Evolutionary conservation across 495 filamentous ascomycete species (phyloP).

Genomic region (Penicillium malachiteum): DNA sequence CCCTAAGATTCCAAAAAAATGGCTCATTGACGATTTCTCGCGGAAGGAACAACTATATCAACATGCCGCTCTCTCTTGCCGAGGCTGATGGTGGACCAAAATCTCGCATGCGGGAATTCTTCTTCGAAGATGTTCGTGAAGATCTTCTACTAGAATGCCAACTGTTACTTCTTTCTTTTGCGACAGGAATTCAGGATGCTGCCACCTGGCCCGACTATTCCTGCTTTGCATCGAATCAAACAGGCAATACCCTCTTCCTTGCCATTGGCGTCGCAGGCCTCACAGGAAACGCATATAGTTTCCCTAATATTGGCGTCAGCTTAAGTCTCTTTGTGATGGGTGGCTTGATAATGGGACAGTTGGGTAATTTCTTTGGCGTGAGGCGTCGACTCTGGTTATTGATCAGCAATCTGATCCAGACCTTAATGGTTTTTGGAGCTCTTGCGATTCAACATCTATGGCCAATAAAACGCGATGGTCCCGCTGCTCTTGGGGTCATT

Average conservation of each 20-base stretch:
- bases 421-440: conserved; percentile 51
- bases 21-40: neutral
- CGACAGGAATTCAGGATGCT: conserved; percentile 56
- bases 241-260: conserved; percentile 61
- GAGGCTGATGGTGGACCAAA: conserved; percentile 1
- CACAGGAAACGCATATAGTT: conserved; percentile 30
- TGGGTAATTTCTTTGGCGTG: conserved; percentile 51
- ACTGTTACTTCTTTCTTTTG: conserved; percentile 37
- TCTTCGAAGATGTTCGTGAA: conserved; percentile 20
- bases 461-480: conserved; percentile 29
- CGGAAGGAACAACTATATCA: neutral
- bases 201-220: conserved; percentile 60
- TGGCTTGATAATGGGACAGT: conserved; percentile 53
- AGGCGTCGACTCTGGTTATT: conserved; percentile 54
- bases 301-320: conserved; percentile 52
- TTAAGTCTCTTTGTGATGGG: conserved; percentile 56
- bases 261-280: conserved; percentile 50
- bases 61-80: neutral
- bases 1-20: neutral
- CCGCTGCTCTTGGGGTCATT: conserved; percentile 42
- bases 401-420: conserved; percentile 52
- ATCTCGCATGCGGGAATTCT: conserved; percentile 4
- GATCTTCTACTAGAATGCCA: conserved; percentile 26
- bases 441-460: conserved; percentile 45
- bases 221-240: conserved; percentile 67